A percentile compares a stretch with the other conserved stretches of the same genome.
phyloP scores from a whole-genome alignment of 2,329 filamentous ascomycete species.

The Endocalyx cinctus region DNA sequence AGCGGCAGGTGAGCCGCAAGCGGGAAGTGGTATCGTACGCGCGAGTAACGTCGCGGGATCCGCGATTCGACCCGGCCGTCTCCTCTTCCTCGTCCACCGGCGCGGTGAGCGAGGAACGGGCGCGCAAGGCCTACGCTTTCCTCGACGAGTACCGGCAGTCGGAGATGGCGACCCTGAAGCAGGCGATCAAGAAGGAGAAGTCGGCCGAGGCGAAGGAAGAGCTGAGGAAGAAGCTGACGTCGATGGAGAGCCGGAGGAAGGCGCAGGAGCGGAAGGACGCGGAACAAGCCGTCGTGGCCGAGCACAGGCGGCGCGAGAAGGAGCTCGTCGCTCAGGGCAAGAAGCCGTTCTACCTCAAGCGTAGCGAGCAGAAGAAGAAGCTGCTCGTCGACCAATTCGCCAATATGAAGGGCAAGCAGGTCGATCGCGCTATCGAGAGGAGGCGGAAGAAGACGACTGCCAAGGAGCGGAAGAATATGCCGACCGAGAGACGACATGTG shows the following conservation, averaged over 20 bases:
- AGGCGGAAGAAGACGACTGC: constrained; percentile 82
- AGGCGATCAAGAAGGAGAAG: constrained; percentile 56
- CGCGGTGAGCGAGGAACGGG: constrained; percentile 50
- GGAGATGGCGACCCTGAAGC: constrained; percentile 75
- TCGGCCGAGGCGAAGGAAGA: constrained; percentile 38
- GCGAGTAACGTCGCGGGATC: constrained; percentile 67
- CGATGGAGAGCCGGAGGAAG: constrained; percentile 74
- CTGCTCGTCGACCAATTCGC: constrained; percentile 74
- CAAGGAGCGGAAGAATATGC: constrained; percentile 79
- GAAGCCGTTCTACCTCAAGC: constrained; percentile 90
- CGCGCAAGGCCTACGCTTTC: constrained; percentile 77
- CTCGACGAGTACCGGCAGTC: constrained; percentile 77
- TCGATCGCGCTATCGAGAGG: constrained; percentile 79
- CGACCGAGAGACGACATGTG: constrained; percentile 43
- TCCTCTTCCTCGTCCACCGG: constrained; percentile 50
- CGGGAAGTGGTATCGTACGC: constrained; percentile 64
- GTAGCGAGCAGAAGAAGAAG: constrained; percentile 84
- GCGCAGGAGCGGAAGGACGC: constrained; percentile 65
- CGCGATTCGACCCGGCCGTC: too few species aligned
- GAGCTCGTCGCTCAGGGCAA: constrained; percentile 83
- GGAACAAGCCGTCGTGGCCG: constrained; percentile 62
- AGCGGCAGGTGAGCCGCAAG: constrained; percentile 75
- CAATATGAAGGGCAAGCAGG: constrained; percentile 78
- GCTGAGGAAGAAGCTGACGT: constrained; percentile 68
- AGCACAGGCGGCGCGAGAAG: constrained; percentile 79